phyloP scores from a whole-genome alignment of 2,329 filamentous ascomycete genomes.

The Ceratocystis colombiana region DNA sequence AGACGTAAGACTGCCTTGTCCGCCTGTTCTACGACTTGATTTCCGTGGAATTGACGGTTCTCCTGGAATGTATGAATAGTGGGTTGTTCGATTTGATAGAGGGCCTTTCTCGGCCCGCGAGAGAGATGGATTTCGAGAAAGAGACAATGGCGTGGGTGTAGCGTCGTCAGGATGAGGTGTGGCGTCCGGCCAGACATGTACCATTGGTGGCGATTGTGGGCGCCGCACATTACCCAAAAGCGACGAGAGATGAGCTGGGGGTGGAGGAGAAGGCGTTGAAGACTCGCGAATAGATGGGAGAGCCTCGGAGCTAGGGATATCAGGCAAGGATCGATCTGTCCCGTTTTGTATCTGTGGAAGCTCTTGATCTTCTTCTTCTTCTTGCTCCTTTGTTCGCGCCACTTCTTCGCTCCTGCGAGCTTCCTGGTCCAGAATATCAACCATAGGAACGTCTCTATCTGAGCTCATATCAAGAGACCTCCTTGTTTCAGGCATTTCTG shows the following conservation, averaged over 20 bases:
- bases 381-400: background rate
- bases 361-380: constrained; percentile 15
- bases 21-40: constrained; percentile 14
- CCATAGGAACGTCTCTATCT: constrained; percentile 15
- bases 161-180: constrained; percentile 18
- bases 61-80: constrained; percentile 14
- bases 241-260: constrained; percentile 6
- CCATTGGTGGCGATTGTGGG: constrained; percentile 10
- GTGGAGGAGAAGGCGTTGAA: constrained; percentile 16
- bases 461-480: background rate
- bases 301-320: constrained; percentile 25
- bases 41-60: constrained; percentile 17
- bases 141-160: constrained; percentile 14
- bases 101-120: constrained; percentile 15
- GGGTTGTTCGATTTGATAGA: background rate
- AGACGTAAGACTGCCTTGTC: background rate
- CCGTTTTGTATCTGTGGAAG: constrained; percentile 18
- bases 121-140: constrained; percentile 20
- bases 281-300: constrained; percentile 23
- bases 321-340: constrained; percentile 20
- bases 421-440: constrained; percentile 21
- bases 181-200: constrained; percentile 18
- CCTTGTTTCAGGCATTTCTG: constrained; percentile 14
- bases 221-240: constrained; percentile 13
- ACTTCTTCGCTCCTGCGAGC: background rate